A percentile compares a stretch with the other conserved stretches of the same genome.
Evolutionary conservation across 805 yeast genomes (phyloP).

Genomic region (Saccharomycodes ludwigii): DNA sequence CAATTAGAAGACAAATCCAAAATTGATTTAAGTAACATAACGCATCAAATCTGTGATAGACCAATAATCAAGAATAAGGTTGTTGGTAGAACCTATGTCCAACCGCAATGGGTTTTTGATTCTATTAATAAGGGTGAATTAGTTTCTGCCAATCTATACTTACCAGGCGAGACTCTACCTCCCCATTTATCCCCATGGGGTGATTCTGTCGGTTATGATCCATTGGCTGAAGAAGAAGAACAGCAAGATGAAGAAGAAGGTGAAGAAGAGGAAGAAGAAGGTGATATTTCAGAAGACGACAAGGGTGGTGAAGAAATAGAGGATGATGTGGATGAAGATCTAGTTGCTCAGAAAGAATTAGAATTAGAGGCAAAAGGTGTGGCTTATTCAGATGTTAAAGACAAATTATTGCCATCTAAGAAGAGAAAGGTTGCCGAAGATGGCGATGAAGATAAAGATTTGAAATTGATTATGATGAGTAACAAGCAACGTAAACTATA

Average conservation of each 20-base stretch:
- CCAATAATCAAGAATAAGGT: conserved; percentile 68
- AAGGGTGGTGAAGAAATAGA: conserved; percentile 39
- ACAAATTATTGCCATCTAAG: conserved; percentile 20
- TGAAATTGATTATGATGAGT: conserved; percentile 95
- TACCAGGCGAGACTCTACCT: conserved; percentile 91
- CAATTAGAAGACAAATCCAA: conserved; percentile 37
- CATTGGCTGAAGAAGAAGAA: conserved; percentile 39
- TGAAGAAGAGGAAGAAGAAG: conserved; percentile 36
- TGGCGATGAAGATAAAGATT: conserved; percentile 69
- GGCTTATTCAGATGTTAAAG: conserved; percentile 48
- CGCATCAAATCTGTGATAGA: conserved; percentile 92
- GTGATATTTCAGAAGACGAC: conserved; percentile 39
- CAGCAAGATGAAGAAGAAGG: conserved; percentile 31
- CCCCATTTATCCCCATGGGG: conserved; percentile 99
- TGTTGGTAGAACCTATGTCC: conserved; percentile 85
- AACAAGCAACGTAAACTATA: conserved; percentile 90
- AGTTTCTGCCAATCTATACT: conserved; percentile 66
- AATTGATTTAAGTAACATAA: conserved; percentile 54
- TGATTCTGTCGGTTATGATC: conserved; percentile 83
- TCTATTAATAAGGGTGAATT: conserved; percentile 67
- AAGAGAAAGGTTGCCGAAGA: conserved; percentile 31
- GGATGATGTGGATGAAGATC: conserved; percentile 44
- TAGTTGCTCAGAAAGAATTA: conserved; percentile 62
- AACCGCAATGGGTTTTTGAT: conserved; percentile 98
- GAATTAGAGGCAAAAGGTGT: conserved; percentile 88